These are phyloP conservation scores for Botrytis fabae DNA, from an alignment of 2,329 filamentous ascomycete species.

Conservation along the genomic window DNA sequence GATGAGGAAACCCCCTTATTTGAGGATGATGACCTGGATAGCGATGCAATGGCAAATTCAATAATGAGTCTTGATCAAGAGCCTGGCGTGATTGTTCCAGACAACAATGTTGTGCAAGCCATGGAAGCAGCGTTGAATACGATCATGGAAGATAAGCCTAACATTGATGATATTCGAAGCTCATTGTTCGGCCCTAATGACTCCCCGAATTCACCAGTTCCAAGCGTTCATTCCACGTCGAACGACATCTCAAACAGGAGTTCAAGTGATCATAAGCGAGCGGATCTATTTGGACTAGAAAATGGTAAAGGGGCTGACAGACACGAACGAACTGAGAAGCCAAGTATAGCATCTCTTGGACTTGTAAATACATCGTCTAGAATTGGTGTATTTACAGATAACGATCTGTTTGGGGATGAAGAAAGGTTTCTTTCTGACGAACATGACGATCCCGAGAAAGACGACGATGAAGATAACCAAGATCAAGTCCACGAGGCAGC, in stretches of 20 bases:
- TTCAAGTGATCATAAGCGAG: slow-evolving; percentile 58
- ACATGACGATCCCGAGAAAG: slow-evolving; percentile 66
- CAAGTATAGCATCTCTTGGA: slow-evolving; percentile 87
- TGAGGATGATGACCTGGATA: slow-evolving; percentile 78
- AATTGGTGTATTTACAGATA: slow-evolving; percentile 89
- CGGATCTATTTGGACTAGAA: slow-evolving; percentile 45
- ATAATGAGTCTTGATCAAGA: slow-evolving; percentile 78
- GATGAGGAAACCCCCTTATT: slow-evolving; percentile 70
- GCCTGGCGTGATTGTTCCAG: slow-evolving; percentile 57
- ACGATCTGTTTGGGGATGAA: slow-evolving; percentile 90
- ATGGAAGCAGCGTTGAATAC: slow-evolving; percentile 91
- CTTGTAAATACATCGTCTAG: slow-evolving; percentile 84
- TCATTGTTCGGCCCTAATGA: slow-evolving; percentile 64
- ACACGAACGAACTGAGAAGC: slow-evolving; percentile 59
- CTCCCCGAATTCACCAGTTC: slow-evolving; percentile 44
- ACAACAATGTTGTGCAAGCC: slow-evolving; percentile 81
- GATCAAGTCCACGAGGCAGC: slow-evolving; percentile 93
- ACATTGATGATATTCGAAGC: slow-evolving; percentile 62
- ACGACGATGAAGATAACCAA: slow-evolving; percentile 60
- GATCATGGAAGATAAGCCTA: slow-evolving; percentile 81
- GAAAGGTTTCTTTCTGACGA: slow-evolving; percentile 84
- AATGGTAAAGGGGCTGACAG: slow-evolving; percentile 52
- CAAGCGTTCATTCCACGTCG: slow-evolving; percentile 51
- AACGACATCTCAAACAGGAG: slow-evolving; percentile 63
- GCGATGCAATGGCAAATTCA: slow-evolving; percentile 68